These are phyloP conservation scores for Larix sibirica DNA, from an alignment of 83 land plant species.

Conservation along the genomic window DNA sequence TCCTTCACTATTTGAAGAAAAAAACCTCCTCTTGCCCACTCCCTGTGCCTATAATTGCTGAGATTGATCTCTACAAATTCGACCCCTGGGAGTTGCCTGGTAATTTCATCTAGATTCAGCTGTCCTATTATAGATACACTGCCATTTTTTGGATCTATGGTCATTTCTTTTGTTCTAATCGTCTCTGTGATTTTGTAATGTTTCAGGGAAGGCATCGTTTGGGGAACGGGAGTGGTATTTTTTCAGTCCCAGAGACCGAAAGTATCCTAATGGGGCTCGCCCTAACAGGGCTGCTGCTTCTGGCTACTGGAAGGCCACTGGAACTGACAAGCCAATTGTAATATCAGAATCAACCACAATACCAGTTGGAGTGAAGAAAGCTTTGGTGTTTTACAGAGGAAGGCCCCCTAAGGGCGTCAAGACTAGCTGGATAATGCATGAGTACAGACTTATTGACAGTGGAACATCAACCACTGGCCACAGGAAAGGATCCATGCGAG, in stretches of 20 bases:
- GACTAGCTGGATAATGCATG: constrained; percentile 21
- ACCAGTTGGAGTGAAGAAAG: constrained; percentile 13
- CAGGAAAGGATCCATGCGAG: constrained; percentile 6
- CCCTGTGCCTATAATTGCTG: constrained; percentile 3
- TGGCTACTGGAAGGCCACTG: constrained; percentile 23
- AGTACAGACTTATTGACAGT: constrained; percentile 1
- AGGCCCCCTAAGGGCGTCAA: constrained; percentile 16
- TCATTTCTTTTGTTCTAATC: not conserved
- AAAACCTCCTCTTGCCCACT: not conserved
- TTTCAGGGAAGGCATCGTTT: constrained; percentile 14
- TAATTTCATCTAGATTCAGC: not conserved
- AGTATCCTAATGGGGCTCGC: constrained; percentile 18
- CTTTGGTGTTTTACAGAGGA: constrained; percentile 21
- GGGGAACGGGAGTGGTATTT: constrained; percentile 20
- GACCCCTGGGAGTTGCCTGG: not conserved
- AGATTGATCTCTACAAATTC: not conserved
- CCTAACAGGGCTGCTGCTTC: constrained; percentile 18
- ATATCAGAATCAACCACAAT: not conserved
- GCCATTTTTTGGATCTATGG: not conserved
- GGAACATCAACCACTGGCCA: not conserved
- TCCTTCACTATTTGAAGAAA: not conserved
- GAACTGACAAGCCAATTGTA: constrained; percentile 13
- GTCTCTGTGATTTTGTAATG: not conserved
- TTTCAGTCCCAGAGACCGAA: constrained; percentile 16
- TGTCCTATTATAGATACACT: not conserved